These are phyloP conservation scores for Galeopsis tetrahit DNA, from an alignment of 257 asterid species.

Conservation along the genomic window DNA sequence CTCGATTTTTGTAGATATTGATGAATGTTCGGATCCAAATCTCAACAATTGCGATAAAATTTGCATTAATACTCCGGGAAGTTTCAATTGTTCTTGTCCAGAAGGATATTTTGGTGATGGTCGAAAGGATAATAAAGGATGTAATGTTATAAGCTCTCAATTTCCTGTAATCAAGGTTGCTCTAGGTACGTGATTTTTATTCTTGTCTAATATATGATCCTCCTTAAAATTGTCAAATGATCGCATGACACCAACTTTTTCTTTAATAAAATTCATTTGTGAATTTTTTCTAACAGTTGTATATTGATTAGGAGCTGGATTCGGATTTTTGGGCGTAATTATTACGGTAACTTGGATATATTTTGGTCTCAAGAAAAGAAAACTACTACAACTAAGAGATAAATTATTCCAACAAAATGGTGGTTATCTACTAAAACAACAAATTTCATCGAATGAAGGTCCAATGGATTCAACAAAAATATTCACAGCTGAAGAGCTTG, in stretches of 20 bases:
- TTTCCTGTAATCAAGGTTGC: constrained; percentile 21
- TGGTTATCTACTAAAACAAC: no score
- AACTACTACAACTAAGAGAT: no score
- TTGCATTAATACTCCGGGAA: constrained; percentile 5
- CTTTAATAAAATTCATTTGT: not conserved
- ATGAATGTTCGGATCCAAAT: constrained; percentile 16
- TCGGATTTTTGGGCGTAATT: no score
- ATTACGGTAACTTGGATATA: no score
- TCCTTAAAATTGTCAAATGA: not conserved
- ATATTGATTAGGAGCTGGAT: constrained; percentile 44
- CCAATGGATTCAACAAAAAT: constrained; percentile 31
- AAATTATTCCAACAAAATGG: not conserved
- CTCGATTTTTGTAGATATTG: constrained; percentile 4
- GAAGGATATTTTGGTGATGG: constrained; percentile 25
- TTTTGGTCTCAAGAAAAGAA: no score
- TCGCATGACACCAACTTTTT: not conserved
- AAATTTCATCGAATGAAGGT: not conserved
- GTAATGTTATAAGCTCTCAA: not conserved
- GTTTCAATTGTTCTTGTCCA: constrained; percentile 27
- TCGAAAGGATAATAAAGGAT: constrained; percentile 2
- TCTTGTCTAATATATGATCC: not conserved
- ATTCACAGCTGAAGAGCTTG: no score
- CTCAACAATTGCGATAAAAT: constrained; percentile 20
- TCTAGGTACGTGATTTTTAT: constrained; percentile 25
- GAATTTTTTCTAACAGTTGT: not conserved